These are phyloP conservation scores for Colletotrichum nymphaeae DNA, from an alignment of 2,329 filamentous ascomycete species.

Conservation along the genomic window DNA sequence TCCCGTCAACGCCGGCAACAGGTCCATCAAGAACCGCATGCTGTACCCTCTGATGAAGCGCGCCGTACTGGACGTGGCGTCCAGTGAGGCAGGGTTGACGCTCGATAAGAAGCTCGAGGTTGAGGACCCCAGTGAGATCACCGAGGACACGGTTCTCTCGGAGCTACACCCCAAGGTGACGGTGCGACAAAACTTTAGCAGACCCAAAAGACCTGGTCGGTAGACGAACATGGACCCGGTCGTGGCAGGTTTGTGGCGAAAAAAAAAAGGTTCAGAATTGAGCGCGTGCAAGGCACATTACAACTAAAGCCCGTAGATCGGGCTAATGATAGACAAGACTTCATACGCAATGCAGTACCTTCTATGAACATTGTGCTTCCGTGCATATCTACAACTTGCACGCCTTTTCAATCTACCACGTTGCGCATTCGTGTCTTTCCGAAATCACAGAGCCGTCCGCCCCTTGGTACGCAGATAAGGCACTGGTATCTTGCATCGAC, in stretches of 20 bases:
- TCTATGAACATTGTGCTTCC: background rate
- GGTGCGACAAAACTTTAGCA: slow-evolving; percentile 75
- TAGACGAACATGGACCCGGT: slow-evolving; percentile 40
- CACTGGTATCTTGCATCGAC: slow-evolving; percentile 15
- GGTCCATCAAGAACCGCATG: slow-evolving; percentile 86
- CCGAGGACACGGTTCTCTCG: slow-evolving; percentile 70
- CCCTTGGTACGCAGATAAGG: background rate
- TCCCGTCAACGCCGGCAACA: slow-evolving; percentile 72
- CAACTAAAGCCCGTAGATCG: slow-evolving; percentile 18
- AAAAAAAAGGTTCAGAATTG: background rate
- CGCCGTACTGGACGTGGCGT: slow-evolving; percentile 74
- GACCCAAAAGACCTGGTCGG: slow-evolving; percentile 83
- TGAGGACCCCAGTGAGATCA: slow-evolving; percentile 77
- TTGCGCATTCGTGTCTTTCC: background rate
- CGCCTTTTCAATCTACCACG: background rate
- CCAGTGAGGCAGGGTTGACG: slow-evolving; percentile 71
- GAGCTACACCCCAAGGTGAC: slow-evolving; percentile 77
- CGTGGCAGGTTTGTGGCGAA: background rate
- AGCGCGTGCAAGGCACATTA: background rate
- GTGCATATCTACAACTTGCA: slow-evolving; percentile 10
- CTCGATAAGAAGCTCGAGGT: slow-evolving; percentile 79
- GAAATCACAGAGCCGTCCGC: background rate
- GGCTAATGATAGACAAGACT: slow-evolving; percentile 25
- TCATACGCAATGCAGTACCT: slow-evolving; percentile 19
- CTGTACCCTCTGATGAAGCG: slow-evolving; percentile 80